phyloP scores from a whole-genome alignment of 2,329 filamentous ascomycete species.

The Dothistroma septosporum region DNA sequence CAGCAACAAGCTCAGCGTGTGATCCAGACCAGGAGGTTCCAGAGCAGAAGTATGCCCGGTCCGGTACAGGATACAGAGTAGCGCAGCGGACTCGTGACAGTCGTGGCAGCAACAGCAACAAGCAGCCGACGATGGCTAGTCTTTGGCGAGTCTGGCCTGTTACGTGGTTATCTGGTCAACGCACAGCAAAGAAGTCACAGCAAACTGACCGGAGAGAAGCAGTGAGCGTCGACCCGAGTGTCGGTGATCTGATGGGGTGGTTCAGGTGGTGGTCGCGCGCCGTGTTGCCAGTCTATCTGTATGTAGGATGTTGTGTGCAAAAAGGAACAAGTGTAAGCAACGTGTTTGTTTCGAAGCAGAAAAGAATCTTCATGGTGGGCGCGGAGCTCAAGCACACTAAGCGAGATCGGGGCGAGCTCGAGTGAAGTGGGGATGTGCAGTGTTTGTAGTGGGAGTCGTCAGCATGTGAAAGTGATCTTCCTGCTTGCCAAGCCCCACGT shows the following conservation, averaged over 20 bases:
- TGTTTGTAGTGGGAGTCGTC: background rate
- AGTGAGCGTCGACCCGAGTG: too few species aligned
- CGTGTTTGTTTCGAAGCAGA: background rate
- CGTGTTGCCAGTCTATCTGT: background rate
- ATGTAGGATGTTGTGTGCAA: background rate
- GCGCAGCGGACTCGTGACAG: background rate
- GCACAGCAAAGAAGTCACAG: background rate
- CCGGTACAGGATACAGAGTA: background rate
- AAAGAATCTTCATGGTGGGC: background rate
- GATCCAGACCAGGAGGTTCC: background rate
- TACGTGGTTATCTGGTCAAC: background rate
- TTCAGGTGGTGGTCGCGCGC: background rate
- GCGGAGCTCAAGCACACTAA: background rate
- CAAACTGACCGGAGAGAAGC: background rate
- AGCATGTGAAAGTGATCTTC: background rate
- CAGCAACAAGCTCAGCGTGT: background rate
- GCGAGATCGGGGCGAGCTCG: background rate
- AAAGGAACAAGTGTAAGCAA: background rate
- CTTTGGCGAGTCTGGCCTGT: background rate
- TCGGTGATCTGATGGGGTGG: background rate
- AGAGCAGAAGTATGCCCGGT: background rate
- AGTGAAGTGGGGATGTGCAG: background rate
- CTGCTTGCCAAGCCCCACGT: background rate
- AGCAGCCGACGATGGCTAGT: background rate
- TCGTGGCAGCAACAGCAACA: background rate